Evolutionary conservation across 2,329 filamentous ascomycete species (phyloP).

Genomic region (Stachybotrys chartarum): DNA sequence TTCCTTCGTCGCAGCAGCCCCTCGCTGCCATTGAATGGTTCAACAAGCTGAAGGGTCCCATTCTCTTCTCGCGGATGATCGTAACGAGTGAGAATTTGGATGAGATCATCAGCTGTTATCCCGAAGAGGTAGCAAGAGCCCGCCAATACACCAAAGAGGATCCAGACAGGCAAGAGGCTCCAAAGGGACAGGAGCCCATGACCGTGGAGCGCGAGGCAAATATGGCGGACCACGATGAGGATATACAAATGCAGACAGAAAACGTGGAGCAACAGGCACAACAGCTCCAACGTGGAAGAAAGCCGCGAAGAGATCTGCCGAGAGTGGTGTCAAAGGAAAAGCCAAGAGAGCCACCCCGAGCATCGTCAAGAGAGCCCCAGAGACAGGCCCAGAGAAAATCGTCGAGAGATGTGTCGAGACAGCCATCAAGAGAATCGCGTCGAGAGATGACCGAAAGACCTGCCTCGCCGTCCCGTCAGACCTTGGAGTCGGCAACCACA

Average conservation of each 20-base stretch:
- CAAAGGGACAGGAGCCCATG: no score
- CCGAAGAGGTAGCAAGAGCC: conserved; percentile 18
- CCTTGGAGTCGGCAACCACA: no score
- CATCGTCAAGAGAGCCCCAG: not conserved
- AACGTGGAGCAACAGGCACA: no score
- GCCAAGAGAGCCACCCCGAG: not conserved
- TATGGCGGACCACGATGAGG: no score
- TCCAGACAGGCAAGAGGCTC: not conserved
- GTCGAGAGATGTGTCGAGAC: not conserved
- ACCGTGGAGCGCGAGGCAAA: no score
- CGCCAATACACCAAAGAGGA: not conserved
- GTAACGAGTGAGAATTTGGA: conserved; percentile 28
- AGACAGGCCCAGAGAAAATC: not conserved
- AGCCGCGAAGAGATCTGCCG: no score
- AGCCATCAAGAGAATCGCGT: no score
- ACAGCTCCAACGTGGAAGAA: no score
- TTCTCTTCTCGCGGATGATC: conserved; percentile 22
- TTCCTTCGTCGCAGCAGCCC: conserved; percentile 14
- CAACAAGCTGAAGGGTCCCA: conserved; percentile 19
- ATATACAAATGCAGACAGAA: no score
- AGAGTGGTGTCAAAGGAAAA: conserved; percentile 5
- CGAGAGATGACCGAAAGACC: no score
- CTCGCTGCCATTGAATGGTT: conserved; percentile 36
- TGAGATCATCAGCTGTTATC: conserved; percentile 24
- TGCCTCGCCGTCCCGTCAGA: no score